These are phyloP conservation scores for Entrophospora sp. DNA, from an alignment of 192 early-diverging fungal genomes.

Conservation along the genomic window DNA sequence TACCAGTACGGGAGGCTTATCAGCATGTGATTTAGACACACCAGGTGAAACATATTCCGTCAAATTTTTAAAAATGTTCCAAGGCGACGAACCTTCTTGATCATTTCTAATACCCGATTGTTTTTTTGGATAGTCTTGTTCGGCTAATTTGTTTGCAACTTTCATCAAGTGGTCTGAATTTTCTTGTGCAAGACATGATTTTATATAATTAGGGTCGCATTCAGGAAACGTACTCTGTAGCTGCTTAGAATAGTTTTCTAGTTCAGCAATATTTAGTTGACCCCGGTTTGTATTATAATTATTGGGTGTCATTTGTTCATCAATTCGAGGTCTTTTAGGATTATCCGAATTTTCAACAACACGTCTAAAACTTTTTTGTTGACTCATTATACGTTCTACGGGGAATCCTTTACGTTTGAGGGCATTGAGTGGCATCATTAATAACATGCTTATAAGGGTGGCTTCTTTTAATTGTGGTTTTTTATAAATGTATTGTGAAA, in stretches of 20 bases:
- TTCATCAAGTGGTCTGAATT: constrained; percentile 41
- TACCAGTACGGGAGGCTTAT: constrained; percentile 19
- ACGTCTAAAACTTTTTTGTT: neutral
- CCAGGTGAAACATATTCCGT: constrained; percentile 2
- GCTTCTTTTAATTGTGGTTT: neutral
- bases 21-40: neutral
- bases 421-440: neutral
- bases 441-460: neutral
- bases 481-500: neutral
- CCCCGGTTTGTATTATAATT: too few species aligned
- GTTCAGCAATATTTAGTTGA: neutral
- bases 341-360: neutral
- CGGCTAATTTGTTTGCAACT: constrained; percentile 52
- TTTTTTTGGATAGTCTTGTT: constrained; percentile 48
- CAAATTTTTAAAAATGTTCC: too few species aligned
- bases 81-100: too few species aligned
- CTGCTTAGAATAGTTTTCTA: constrained; percentile 9
- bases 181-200: constrained; percentile 38
- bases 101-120: too few species aligned
- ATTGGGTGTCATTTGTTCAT: too few species aligned
- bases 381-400: constrained; percentile 41
- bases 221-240: constrained; percentile 58
- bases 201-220: constrained; percentile 49
- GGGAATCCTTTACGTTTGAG: constrained; percentile 32
- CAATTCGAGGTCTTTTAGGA: too few species aligned